Evolutionary conservation across 768 basidiomycete species (phyloP), one percentile per base, ranked within the genome.

Genomic region (Stropharia rugosoannulata): DNA sequence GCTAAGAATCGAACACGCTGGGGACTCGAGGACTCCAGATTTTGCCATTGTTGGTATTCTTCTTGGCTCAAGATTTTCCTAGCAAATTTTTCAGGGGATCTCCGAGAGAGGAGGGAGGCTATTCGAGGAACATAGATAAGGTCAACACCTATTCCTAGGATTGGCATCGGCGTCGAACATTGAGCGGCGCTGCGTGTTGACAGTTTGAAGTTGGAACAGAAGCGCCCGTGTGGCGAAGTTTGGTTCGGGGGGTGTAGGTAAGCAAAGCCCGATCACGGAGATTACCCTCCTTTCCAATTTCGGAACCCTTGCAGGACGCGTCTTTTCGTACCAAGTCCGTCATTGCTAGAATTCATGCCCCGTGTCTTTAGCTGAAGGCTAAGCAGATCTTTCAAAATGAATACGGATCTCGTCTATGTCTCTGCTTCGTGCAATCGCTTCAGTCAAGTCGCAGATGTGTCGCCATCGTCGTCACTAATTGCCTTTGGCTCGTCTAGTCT

Each of bases 131-230:
- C 55, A 63, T 86, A 80, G 27, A 91, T 76, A 45, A 94, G 68
- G 66, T 94, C 92, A 59, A 87, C 83, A 15, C 91, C 91, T 54
- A 91, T 76, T 29, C 91, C 91, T 54, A 90, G 71, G 60, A 93
- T 79, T 60, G 75, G 64, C 87, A 87, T 87, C 32, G 16, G 22
- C 22, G 22, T 22, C 22, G 25, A n/a, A 12, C 10, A 27, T 12
- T 10, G 45, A 10, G 18, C 9, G 2, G 45, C 15, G 13, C 25
- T 16, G n/a, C 4, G 25, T 11, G 22, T 41, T 4, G 18, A 12
- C 15, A 45, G 13, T 7, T 18, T 19, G 5, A 3, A 19, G n/a
- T 19, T 15, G 40, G n/a, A 8, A 41, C 2, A n/a, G 16, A 18
- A 10, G n/a, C 16, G 22, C 15, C 15, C 22, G 16, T 27, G 22